Evolutionary conservation across 2,329 filamentous ascomycete species (phyloP), one percentile per base, ranked within the genome.

Genomic region (Chaetomium strumarium): DNA sequence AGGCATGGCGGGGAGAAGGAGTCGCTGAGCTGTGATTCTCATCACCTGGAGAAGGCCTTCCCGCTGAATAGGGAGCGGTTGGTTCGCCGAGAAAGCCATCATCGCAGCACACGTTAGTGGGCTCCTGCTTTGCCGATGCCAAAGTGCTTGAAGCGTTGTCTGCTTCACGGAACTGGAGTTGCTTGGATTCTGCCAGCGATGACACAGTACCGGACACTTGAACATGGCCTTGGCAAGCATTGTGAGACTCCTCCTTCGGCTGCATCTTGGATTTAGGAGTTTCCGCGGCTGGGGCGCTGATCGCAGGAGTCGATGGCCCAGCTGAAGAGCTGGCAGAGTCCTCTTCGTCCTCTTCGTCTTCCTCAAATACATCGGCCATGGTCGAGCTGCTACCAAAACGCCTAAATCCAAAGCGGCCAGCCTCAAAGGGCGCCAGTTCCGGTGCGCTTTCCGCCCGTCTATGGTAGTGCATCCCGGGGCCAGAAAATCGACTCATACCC

Each of bases 361-460:
- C 88, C 64, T 93, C 88, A 58, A 92, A 93, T 1, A 93, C 88
- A 64, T 92, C 88, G 0, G 85, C 87, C 87, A 93, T 91, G 0
- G 85, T 85, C 0, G 85, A 83, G 59, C 80, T 81, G 66, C 83
- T 86, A 37, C 78, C 79, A 47, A 84, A 83, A 14, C 81, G 76
- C 53, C 80, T 77, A 49, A 85, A 79, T 29, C 75, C 75, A n/a
- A 79, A 72, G 20, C 77, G 70, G 38, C 72, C 74, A 55, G 72
- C 70, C 51, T 91, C 87, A 61, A 92, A 92, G 0, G 86, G 84
- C 12, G 81, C 83, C 68, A 91, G 79, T 62, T 89, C 86, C 4
- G 88, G 88, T 1, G 88, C 88, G 64, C 88, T 92, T 64, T 92
- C 87, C 1, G 88, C 82, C 55, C 88, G 82, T 55, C 88, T 77